phyloP scores from a whole-genome alignment of 257 asterid species.

The Penstemon eatonii region DNA sequence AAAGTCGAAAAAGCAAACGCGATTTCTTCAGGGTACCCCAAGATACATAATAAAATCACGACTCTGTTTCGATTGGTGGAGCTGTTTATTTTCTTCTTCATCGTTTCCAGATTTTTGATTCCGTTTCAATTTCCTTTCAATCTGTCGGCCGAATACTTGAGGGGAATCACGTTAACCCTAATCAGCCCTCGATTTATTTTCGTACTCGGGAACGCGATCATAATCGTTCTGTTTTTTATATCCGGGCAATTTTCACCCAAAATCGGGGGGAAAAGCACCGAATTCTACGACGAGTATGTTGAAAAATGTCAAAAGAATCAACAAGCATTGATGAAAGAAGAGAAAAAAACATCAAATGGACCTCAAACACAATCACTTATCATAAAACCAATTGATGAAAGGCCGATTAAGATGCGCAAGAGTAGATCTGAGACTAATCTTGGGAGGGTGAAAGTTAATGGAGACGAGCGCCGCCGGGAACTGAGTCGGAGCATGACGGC shows the following conservation, averaged over 20 bases:
- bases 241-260: constrained; percentile 47
- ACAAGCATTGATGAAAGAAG: constrained; percentile 3
- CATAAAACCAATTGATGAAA: neutral
- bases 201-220: constrained; percentile 68
- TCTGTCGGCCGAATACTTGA: constrained; percentile 42
- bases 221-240: constrained; percentile 50
- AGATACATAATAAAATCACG: constrained; percentile 26
- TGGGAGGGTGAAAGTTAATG: constrained; percentile 16
- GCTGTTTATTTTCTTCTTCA: constrained; percentile 30
- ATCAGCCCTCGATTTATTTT: constrained; percentile 62
- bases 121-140: constrained; percentile 41
- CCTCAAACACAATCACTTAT: neutral
- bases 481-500: constrained; percentile 58
- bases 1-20: constrained; percentile 47
- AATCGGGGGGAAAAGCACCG: constrained; percentile 31
- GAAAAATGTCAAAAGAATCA: constrained; percentile 42
- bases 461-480: constrained; percentile 33
- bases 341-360: constrained; percentile 18
- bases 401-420: constrained; percentile 31
- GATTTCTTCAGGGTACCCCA: constrained; percentile 24
- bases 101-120: constrained; percentile 39
- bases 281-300: constrained; percentile 67
- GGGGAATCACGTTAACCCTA: constrained; percentile 36
- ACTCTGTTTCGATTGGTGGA: constrained; percentile 44
- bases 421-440: constrained; percentile 44